Base-by-base conservation (phyloP, 2,329 filamentous ascomycete species). In the Talaromyces amestolkiae region DNA sequence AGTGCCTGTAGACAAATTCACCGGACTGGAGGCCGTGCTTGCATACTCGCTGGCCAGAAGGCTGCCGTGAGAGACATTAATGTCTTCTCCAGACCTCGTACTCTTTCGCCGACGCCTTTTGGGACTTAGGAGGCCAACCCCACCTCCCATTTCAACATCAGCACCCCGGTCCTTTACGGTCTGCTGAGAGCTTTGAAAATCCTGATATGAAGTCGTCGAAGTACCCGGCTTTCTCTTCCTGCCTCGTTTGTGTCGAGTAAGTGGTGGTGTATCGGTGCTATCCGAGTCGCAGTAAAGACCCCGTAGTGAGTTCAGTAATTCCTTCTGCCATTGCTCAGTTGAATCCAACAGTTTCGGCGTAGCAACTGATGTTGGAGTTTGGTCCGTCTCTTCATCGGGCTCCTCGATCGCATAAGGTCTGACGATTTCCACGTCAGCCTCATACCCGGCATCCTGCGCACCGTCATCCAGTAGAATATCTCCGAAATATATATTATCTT, bases 401-500 rank as follows among this genome's bases (percentile, higher is more conserved):
- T 78, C 76, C 65, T 77, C 76, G n/a, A 78, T 72, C 31, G 70
- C 75, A 67, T 80, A 80, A 17, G 80, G 79, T 22, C 69, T 72
- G 22, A 80, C 69, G 3, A 77, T 70, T 63, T 76, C 71, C 13
- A 72, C 67, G 61, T 74, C 69, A 6, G 68, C 71, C 63, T 74
- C 69, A 35, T 77, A 76, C 9, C 72, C 72, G 63, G 72, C 69
- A 58, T 75, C 73, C 61, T 73, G 70, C 13, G 68, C 65, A 24
- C 74, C 63, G 53, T 75, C 73, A 59, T 75, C 72, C 19, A 74
- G 60, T 24, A 60, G 69, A 11, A 74, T 62, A 22, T 69, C 69
- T 41, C 69, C 65, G 27, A 68, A 37, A 22, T 49, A 53, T 53
- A 17, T 35, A 33, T 22, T 53, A 3, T 43, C 19, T 27, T 65